phyloP scores from a whole-genome alignment of 805 yeast genomes.

The Cyberlindnera maclurae region DNA sequence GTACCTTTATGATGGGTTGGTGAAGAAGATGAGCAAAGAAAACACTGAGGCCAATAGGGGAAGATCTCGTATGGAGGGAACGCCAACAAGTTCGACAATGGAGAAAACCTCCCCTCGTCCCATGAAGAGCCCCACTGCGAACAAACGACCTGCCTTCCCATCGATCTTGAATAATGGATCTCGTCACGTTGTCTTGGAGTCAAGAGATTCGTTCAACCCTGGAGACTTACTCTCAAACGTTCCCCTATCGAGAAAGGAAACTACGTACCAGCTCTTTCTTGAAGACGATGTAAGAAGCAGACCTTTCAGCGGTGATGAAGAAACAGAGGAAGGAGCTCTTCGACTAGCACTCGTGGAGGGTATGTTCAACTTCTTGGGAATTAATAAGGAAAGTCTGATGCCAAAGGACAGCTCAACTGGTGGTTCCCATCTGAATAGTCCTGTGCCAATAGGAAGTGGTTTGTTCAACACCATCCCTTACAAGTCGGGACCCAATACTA shows the following conservation, averaged over 20 bases:
- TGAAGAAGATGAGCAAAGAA: slow-evolving; percentile 34
- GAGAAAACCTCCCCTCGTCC: slow-evolving; percentile 6
- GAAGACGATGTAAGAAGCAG: slow-evolving; percentile 4
- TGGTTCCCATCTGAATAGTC: slow-evolving; percentile 11
- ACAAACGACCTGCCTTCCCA: slow-evolving; percentile 12
- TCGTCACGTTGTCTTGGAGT: slow-evolving; percentile 42
- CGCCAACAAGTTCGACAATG: slow-evolving; percentile 6
- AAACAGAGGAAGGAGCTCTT: slow-evolving; percentile 60
- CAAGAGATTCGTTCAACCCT: slow-evolving; percentile 60
- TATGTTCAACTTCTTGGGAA: slow-evolving; percentile 61
- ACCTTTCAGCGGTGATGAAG: slow-evolving; percentile 34
- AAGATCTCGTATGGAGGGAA: slow-evolving; percentile 11
- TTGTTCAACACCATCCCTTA: slow-evolving; percentile 8
- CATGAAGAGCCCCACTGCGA: slow-evolving; percentile 8
- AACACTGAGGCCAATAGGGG: not conserved
- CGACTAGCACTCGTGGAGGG: slow-evolving; percentile 64
- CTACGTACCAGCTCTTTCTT: not conserved
- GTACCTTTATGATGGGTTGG: slow-evolving; percentile 52
- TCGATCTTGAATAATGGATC: slow-evolving; percentile 23
- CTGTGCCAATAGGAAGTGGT: slow-evolving; percentile 11
- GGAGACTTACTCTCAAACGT: slow-evolving; percentile 83
- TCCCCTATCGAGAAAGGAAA: slow-evolving; percentile 45
- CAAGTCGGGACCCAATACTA: not conserved
- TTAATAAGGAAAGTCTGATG: slow-evolving; percentile 35
- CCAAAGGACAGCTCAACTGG: slow-evolving; percentile 18